These are phyloP conservation scores for Suillus occidentalis DNA, from an alignment of 768 basidiomycete species.

Conservation along the genomic window DNA sequence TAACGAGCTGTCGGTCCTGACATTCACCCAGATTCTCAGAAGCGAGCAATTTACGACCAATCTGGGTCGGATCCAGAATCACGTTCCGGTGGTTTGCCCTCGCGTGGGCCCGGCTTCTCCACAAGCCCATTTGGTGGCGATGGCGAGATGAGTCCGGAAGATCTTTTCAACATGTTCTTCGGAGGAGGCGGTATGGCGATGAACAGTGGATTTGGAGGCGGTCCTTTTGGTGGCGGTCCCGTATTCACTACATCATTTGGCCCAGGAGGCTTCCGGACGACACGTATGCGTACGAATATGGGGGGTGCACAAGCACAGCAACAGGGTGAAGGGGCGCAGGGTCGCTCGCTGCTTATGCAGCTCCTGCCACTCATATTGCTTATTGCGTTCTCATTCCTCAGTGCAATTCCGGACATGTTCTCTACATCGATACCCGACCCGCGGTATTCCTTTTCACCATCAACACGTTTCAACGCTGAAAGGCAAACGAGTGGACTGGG, in stretches of 20 bases:
- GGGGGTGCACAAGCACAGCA: slow-evolving; percentile 34
- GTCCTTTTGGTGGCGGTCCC: slow-evolving; percentile 41
- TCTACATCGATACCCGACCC: slow-evolving; percentile 75
- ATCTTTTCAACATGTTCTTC: slow-evolving; percentile 99
- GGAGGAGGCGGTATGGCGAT: slow-evolving; percentile 60
- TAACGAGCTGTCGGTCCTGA: not conserved
- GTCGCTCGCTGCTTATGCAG: slow-evolving; percentile 67
- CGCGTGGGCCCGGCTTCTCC: slow-evolving; percentile 51
- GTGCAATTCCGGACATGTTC: slow-evolving; percentile 78
- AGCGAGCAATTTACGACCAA: slow-evolving; percentile 83
- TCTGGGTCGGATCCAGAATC: slow-evolving; percentile 89
- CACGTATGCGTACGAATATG: slow-evolving; percentile 50
- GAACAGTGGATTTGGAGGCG: slow-evolving; percentile 52
- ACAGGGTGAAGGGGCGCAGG: slow-evolving; percentile 42
- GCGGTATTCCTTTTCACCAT: slow-evolving; percentile 64
- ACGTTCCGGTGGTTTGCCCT: slow-evolving; percentile 69
- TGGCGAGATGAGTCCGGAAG: slow-evolving; percentile 91
- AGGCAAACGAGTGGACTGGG: slow-evolving; percentile 70
- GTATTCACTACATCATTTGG: slow-evolving; percentile 82
- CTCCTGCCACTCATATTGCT: slow-evolving; percentile 83
- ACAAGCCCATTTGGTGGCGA: slow-evolving; percentile 55
- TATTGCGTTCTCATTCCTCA: slow-evolving; percentile 80
- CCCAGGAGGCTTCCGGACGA: slow-evolving; percentile 77
- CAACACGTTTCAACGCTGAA: slow-evolving; percentile 63
- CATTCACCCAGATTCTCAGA: slow-evolving; percentile 66